Evolutionary conservation across 2,329 filamentous ascomycete genomes (phyloP).

Genomic region (Raffaelea deltoideospora): DNA sequence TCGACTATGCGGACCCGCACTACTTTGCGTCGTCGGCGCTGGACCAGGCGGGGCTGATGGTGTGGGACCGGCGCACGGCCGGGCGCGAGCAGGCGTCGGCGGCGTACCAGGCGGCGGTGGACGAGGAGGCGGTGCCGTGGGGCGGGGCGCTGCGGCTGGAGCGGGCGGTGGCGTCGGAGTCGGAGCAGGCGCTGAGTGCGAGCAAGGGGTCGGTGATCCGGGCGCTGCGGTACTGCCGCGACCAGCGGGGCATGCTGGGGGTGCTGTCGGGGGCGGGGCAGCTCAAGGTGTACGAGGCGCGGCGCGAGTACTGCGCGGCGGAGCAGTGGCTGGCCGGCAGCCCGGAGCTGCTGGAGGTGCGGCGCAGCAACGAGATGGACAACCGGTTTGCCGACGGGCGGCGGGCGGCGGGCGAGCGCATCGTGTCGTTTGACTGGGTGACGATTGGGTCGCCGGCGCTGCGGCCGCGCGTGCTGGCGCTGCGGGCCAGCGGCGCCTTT

Average conservation of each 20-base stretch:
- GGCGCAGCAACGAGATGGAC: slow-evolving; percentile 46
- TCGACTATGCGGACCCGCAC: slow-evolving; percentile 67
- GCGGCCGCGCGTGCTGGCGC: slow-evolving; percentile 41
- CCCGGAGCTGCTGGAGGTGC: slow-evolving; percentile 44
- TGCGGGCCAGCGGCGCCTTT: slow-evolving; percentile 45
- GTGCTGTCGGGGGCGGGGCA: slow-evolving; percentile 49
- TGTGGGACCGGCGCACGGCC: slow-evolving; percentile 63
- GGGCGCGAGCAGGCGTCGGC: slow-evolving; percentile 35
- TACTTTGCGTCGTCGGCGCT: slow-evolving; percentile 71
- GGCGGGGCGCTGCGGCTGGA: slow-evolving; percentile 44
- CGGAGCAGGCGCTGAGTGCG: slow-evolving; percentile 31
- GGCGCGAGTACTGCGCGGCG: slow-evolving; percentile 33
- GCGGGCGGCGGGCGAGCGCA: slow-evolving; percentile 39
- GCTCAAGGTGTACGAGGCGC: slow-evolving; percentile 44
- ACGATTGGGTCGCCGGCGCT: slow-evolving; percentile 40
- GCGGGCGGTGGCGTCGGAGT: slow-evolving; percentile 39
- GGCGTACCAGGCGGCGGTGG: slow-evolving; percentile 40
- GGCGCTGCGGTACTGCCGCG: slow-evolving; percentile 46
- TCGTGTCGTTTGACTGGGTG: slow-evolving; percentile 55
- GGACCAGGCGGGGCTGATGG: slow-evolving; percentile 57
- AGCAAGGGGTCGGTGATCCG: slow-evolving; percentile 46
- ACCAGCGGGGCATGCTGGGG: slow-evolving; percentile 44
- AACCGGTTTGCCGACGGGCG: slow-evolving; percentile 38
- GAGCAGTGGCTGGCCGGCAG: slow-evolving; percentile 27
- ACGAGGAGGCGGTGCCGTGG: slow-evolving; percentile 47